phyloP scores from a whole-genome alignment of 345 rosid genomes.

The Eucalyptus sp. region DNA sequence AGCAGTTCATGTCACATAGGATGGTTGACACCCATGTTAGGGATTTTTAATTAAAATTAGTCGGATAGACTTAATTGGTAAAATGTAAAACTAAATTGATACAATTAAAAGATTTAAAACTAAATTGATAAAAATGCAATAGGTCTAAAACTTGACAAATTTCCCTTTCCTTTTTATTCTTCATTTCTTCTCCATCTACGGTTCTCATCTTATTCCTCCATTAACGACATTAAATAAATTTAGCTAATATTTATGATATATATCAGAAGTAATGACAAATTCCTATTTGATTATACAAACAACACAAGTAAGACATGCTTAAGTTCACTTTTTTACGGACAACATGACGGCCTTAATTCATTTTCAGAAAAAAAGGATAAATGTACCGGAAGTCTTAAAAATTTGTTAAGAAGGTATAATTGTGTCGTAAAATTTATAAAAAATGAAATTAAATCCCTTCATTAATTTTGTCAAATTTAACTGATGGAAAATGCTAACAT shows the following conservation, averaged over 20 bases:
- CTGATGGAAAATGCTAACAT: neutral
- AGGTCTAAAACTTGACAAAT: no score
- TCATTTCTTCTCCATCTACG: neutral
- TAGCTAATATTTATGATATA: neutral
- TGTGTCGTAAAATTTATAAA: no score
- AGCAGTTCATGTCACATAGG: fast-evolving
- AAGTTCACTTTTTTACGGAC: neutral
- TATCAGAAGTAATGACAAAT: neutral
- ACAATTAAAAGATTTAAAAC: fast-evolving
- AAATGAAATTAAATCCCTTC: fast-evolving
- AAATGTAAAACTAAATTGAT: fast-evolving
- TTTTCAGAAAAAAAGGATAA: neutral
- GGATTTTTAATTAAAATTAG: no score
- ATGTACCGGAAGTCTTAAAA: fast-evolving
- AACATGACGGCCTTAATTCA: neutral
- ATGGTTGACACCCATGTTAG: no score
- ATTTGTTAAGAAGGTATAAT: no score
- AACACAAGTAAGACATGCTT: neutral
- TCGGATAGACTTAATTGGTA: fast-evolving
- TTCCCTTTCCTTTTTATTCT: neutral
- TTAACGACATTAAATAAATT: neutral
- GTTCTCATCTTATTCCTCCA: neutral
- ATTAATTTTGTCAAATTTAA: no score
- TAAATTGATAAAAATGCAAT: no score
- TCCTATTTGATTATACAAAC: no score